Evolutionary conservation across 202 grass and related monocot species (phyloP), one percentile per base, ranked within the genome.

Genomic region (Eragrostis tef): DNA sequence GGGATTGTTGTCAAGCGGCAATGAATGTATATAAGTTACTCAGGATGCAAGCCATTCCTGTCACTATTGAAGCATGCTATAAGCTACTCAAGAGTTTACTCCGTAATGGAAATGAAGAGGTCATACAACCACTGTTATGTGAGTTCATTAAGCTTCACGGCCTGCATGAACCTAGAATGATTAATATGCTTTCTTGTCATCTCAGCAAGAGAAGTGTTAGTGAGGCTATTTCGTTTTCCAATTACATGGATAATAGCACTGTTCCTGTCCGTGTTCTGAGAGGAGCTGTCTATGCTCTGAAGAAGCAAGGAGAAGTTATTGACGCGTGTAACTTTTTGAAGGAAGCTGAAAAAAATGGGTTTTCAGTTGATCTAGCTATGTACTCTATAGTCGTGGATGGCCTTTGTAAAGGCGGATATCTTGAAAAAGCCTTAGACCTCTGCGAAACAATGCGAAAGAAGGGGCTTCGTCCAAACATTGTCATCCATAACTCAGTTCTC

Each of bases 401-500:
- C 67, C 90, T 97, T 82, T 97, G 94, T 74, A 97, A 87, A 88
- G 84, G 64, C 70, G 94, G 94, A 54, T 89, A 79, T 89, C 68
- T 97, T 77, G 86, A 89, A 63, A 93, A 93, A 76, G 90, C 94
- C 70, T 67, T 94, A 83, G 90, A 94, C 58, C 82, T 97, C 17
- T 97, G 92, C 82, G 90, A 83, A 88, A 91, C 54, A 52, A 93
- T 97, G 92, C 89, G 79, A 91, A 87, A 48, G 60, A 79, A 87
- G 73, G 90, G 94, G 45, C 45, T 92, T 67, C 49, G 67, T 61
- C 88, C 83, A 59, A 94, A 90, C 72, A 87, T 97, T 86, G 52
- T 94, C 71, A 88, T 88, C 41, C 87, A 94, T 67, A 97, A 97
- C 72, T 94, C 92, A 72, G 85, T 97, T 79, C 88, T 97, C 70